Conservation (phyloP, 2,329 filamentous ascomycete genomes). For the Teratosphaeria epicoccoides region DNA sequence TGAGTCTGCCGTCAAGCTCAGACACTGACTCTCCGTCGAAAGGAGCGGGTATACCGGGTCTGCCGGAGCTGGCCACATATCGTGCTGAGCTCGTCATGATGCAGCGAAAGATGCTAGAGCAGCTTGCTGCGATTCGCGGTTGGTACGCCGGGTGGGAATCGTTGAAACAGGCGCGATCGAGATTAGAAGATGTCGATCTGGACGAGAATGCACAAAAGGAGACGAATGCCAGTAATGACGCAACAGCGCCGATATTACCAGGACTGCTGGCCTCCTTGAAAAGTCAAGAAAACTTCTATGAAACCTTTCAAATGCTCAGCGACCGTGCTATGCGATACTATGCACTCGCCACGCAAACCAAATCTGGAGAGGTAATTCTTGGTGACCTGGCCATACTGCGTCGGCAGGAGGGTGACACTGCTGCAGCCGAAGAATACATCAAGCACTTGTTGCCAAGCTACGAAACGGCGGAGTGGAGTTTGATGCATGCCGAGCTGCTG, state of each 20-base stretch:
- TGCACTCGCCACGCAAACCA: conserved; percentile 63
- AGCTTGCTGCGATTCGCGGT: conserved; percentile 56
- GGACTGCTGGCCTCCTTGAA: conserved; percentile 22
- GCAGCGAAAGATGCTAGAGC: conserved; percentile 68
- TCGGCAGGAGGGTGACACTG: conserved; percentile 57
- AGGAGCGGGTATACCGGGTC: conserved; percentile 31
- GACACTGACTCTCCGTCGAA: conserved; percentile 6
- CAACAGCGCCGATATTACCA: not conserved
- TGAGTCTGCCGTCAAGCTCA: conserved; percentile 12
- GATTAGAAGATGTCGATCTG: conserved; percentile 17
- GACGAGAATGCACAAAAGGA: conserved; percentile 28
- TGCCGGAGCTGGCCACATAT: conserved; percentile 72
- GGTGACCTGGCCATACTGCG: conserved; percentile 81
- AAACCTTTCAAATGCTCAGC: conserved; percentile 53
- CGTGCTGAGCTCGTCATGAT: conserved; percentile 73
- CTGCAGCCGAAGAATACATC: conserved; percentile 65
- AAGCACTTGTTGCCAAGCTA: conserved; percentile 69
- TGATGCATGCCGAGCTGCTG: conserved; percentile 72
- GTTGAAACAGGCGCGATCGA: conserved; percentile 1
- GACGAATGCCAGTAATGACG: conserved; percentile 3
- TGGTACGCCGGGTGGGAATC: conserved; percentile 69
- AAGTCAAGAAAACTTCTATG: conserved; percentile 30
- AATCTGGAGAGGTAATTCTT: conserved; percentile 66
- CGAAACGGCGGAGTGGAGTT: conserved; percentile 64
- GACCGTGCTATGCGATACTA: conserved; percentile 76